A percentile compares a stretch with the other conserved stretches of the same genome.
These are phyloP conservation scores for Rutstroemia sydowiana DNA, from an alignment of 2,329 filamentous ascomycete species.

Conservation along the genomic window DNA sequence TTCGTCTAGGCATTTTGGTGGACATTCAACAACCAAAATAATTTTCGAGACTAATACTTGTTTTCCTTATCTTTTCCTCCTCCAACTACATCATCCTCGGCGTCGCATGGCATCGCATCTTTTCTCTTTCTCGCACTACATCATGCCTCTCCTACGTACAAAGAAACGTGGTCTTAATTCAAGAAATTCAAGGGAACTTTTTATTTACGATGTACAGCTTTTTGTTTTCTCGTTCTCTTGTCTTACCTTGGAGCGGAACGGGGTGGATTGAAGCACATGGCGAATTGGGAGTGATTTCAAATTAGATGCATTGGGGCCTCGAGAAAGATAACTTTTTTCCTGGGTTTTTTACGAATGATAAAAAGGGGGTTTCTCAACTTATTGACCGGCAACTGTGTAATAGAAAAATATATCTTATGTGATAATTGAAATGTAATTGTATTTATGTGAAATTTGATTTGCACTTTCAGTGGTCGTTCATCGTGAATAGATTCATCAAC, in stretches of 20 bases:
- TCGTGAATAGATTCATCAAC: neutral
- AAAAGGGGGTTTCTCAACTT: neutral
- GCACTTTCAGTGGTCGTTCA: neutral
- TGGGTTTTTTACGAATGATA: neutral
- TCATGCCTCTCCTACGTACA: slow-evolving; percentile 17
- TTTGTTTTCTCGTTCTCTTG: neutral
- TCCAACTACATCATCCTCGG: slow-evolving; percentile 7
- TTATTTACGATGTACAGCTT: slow-evolving; percentile 1
- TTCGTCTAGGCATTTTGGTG: slow-evolving; percentile 13
- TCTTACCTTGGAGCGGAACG: neutral
- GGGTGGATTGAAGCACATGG: neutral
- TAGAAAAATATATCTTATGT: neutral
- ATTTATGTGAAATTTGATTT: neutral
- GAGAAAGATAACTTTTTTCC: neutral
- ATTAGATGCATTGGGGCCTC: neutral
- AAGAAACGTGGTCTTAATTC: slow-evolving; percentile 22
- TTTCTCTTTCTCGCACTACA: slow-evolving; percentile 10
- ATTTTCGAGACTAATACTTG: slow-evolving; percentile 27
- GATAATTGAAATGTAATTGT: neutral
- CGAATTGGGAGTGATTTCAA: neutral
- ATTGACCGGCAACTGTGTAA: neutral
- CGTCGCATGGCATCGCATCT: slow-evolving; percentile 17
- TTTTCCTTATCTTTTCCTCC: slow-evolving; percentile 16
- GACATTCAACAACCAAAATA: slow-evolving; percentile 10
- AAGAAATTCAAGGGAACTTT: slow-evolving; percentile 13